Conservation (phyloP, 805 yeast genomes). For the Yarrowia sp. region DNA sequence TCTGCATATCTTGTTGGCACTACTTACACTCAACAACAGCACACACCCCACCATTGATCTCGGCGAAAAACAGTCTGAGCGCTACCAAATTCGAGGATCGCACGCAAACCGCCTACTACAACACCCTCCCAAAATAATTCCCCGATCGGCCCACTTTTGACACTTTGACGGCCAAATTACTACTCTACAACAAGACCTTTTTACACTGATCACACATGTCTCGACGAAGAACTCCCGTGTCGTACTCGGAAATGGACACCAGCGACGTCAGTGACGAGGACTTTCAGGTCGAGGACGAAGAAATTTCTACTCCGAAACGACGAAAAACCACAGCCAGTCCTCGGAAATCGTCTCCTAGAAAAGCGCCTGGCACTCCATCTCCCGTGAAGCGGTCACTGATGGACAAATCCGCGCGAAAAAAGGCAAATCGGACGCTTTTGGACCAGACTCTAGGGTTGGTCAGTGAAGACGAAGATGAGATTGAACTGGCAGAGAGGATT, state of each 20-base stretch:
- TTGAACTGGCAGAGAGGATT: constrained; percentile 46
- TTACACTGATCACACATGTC: not conserved
- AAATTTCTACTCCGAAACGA: not conserved
- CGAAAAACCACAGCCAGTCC: not conserved
- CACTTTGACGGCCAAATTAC: not conserved
- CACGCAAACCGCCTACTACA: too few species aligned
- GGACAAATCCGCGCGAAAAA: constrained; percentile 50
- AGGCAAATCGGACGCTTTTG: constrained; percentile 45
- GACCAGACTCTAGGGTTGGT: constrained; percentile 38
- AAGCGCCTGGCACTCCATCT: not conserved
- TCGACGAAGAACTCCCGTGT: not conserved
- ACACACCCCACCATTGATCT: not conserved
- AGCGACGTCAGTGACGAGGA: constrained; percentile 10
- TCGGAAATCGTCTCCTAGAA: not conserved
- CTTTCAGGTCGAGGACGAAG: not conserved
- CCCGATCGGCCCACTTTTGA: too few species aligned
- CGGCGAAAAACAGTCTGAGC: too few species aligned
- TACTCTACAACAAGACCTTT: too few species aligned
- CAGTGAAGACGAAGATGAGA: constrained; percentile 34
- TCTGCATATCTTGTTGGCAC: not conserved
- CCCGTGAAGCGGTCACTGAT: not conserved
- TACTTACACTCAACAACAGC: not conserved
- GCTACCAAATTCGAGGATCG: too few species aligned
- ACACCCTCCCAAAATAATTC: too few species aligned
- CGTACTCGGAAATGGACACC: not conserved